Evolutionary conservation across 805 yeast genomes (phyloP).

Genomic region (Candida montana): DNA sequence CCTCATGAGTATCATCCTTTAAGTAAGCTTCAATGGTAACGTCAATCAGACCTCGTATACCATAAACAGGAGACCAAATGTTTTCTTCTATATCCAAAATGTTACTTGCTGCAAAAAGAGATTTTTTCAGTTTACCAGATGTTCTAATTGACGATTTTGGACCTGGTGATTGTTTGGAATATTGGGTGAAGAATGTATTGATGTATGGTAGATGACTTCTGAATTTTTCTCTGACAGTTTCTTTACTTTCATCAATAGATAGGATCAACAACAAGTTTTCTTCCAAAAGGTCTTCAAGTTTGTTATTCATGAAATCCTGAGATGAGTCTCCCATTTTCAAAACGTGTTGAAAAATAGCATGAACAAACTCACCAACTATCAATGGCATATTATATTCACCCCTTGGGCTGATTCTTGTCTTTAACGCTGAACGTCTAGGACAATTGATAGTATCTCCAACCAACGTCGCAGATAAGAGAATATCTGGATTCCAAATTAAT

Average conservation of each 20-base stretch:
- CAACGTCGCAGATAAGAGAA: conserved; percentile 72
- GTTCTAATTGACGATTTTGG: conserved; percentile 18
- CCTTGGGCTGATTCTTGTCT: conserved; percentile 50
- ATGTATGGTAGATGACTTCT: conserved; percentile 47
- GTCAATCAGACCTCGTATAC: conserved; percentile 85
- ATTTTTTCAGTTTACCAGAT: conserved; percentile 28
- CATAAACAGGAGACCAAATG: conserved; percentile 87
- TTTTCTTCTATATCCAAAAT: conserved; percentile 85
- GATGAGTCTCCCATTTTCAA: conserved; percentile 32
- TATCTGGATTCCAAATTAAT: conserved; percentile 81
- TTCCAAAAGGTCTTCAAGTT: conserved; percentile 37
- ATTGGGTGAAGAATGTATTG: conserved; percentile 46
- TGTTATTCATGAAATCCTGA: conserved; percentile 24
- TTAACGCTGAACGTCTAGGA: conserved; percentile 61
- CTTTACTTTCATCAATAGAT: conserved; percentile 46
- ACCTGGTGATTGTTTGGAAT: conserved; percentile 31
- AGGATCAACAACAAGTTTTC: conserved; percentile 45
- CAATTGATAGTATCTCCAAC: conserved; percentile 75
- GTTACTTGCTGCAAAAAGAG: conserved; percentile 50
- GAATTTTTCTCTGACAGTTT: conserved; percentile 39
- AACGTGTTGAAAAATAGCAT: conserved; percentile 56
- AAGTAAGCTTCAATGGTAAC: conserved; percentile 67
- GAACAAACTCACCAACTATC: conserved; percentile 79
- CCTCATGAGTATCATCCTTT: conserved; percentile 28
- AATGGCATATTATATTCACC: conserved; percentile 63